Conservation (phyloP, 2,329 filamentous ascomycete species). For the Trichoderma sp. region DNA sequence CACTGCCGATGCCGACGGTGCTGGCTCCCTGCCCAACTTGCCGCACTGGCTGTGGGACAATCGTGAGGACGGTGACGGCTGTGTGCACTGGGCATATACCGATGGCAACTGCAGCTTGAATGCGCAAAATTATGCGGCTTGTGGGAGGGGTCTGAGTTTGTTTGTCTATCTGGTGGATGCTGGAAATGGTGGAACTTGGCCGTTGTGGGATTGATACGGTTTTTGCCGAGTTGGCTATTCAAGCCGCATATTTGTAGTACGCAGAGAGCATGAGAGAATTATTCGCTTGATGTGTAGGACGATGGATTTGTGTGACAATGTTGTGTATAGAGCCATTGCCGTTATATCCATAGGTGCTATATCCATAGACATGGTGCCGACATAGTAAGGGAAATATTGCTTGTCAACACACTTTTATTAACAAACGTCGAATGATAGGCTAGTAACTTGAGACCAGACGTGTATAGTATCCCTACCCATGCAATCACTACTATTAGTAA, state of each 20-base stretch:
- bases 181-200: background rate
- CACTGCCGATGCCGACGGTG: background rate
- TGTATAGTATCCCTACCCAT: background rate
- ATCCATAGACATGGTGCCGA: background rate
- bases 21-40: conserved; percentile 2
- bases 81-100: background rate
- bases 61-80: background rate
- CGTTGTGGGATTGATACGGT: background rate
- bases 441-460: background rate
- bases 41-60: background rate
- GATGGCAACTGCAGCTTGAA: background rate
- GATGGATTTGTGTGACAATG: background rate
- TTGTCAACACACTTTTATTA: background rate
- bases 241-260: background rate
- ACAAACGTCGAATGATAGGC: background rate
- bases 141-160: background rate
- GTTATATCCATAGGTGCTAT: background rate
- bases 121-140: background rate
- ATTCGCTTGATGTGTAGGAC: background rate
- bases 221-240: background rate
- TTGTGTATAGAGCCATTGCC: background rate
- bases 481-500: background rate
- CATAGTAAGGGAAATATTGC: background rate
- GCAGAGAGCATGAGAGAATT: background rate
- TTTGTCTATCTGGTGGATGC: background rate